Evolutionary conservation across 139 green algal species (phyloP), one percentile per base, ranked within the genome.

Genomic region (Chlorella sp.): DNA sequence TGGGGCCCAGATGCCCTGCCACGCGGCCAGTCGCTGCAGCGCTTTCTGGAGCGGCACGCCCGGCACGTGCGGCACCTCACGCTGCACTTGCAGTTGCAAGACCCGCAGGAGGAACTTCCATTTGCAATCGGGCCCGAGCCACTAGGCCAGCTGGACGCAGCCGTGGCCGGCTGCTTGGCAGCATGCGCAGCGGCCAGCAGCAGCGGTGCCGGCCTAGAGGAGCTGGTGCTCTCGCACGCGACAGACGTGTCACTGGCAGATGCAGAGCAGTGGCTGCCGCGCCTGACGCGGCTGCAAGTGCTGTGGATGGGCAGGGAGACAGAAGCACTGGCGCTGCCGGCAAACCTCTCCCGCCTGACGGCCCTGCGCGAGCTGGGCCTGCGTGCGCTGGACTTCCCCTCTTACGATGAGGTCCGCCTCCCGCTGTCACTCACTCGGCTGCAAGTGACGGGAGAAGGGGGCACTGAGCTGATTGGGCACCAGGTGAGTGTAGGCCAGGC

Each of bases 1-100:
- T 39, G 47, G 36, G 69, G 69, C 1, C 21, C n/a, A 36, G 1
- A 0, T 0, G 69, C 69, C n/a, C 34, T 55, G 20, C 36, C 23
- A 16, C 36, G 36, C 18, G 41, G 69, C 69, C 23, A 18, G 21
- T 25, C 36, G 16, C 69, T 75, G 36, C 36, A 30, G 16, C 21
- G 12, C 69, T 75, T 75, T 26, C 23, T 75, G 69, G 16, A 3
- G 36, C 17, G 9, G 36, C 69, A 75, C 28, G 69, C 69, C 2
- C 69, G 34, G 69, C 69, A 75, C 23, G 69, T 75, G 69, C 69
- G 36, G 21, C 69, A 36, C 69, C 69, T 75, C 0, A 75, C 69
- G 16, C 69, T 75, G 69, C 69, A 75, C 36, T 21, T 28, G 4
- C 47, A 39, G 36, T 28, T 75, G 20, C 26, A 44, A 26, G 69